A percentile compares a stretch with the other conserved stretches of the same genome.
phyloP scores from a whole-genome alignment of 306 rosid species.

The Corylus americana region DNA sequence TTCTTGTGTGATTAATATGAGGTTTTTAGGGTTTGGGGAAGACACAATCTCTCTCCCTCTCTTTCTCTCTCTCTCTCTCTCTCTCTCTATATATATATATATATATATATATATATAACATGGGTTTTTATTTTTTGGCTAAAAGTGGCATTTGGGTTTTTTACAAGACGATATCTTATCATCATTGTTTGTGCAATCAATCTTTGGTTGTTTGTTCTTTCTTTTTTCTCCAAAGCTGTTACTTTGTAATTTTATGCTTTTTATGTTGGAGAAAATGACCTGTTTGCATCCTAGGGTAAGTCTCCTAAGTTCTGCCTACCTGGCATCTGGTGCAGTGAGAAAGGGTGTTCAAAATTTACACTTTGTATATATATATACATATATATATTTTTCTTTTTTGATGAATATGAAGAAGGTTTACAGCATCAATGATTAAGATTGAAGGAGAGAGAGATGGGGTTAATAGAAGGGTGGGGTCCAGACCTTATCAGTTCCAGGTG shows the following conservation, averaged over 20 bases:
- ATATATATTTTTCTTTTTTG: too few species aligned
- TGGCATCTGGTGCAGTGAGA: slow-evolving; percentile 49
- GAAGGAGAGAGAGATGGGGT: slow-evolving; percentile 24
- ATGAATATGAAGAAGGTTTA: slow-evolving; percentile 29
- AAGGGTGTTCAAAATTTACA: neutral
- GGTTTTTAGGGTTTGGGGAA: slow-evolving; percentile 60
- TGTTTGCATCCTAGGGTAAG: slow-evolving; percentile 44
- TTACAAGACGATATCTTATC: slow-evolving; percentile 53
- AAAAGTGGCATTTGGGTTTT: slow-evolving; percentile 15
- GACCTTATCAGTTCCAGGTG: slow-evolving; percentile 97
- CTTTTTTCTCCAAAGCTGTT: slow-evolving; percentile 19
- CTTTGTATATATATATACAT: too few species aligned
- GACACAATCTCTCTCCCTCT: slow-evolving; percentile 16
- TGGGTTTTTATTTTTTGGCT: slow-evolving; percentile 32
- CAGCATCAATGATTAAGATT: slow-evolving; percentile 75
- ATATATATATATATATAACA: slow-evolving; percentile 36
- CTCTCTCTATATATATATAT: too few species aligned
- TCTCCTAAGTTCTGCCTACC: slow-evolving; percentile 45
- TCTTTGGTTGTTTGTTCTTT: slow-evolving; percentile 1
- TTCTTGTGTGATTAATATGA: slow-evolving; percentile 62
- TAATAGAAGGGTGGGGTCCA: slow-evolving; percentile 57
- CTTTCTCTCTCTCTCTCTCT: too few species aligned
- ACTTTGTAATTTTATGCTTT: slow-evolving; percentile 37
- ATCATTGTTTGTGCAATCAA: slow-evolving; percentile 61
- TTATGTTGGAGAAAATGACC: slow-evolving; percentile 41